Conservation (phyloP, 108 stramenopile species). For the Fragilaria crotonensis region DNA sequence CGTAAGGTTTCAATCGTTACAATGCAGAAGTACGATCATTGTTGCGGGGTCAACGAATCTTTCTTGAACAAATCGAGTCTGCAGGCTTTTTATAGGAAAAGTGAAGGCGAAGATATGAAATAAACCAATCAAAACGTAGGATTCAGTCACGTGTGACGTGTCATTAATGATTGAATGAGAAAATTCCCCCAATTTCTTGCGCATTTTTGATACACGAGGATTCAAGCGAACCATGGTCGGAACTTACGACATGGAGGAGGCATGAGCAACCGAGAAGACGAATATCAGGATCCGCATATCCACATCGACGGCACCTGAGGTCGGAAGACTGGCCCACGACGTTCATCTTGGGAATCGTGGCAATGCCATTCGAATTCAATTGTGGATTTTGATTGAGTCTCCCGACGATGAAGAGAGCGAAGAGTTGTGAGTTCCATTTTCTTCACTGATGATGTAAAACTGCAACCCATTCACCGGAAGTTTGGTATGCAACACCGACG, state of each 20-base stretch:
- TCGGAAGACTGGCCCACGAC: too few species aligned
- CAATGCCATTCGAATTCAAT: too few species aligned
- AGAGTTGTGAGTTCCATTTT: too few species aligned
- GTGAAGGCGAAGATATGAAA: neutral
- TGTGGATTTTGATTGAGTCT: too few species aligned
- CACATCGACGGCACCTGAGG: constrained; percentile 35
- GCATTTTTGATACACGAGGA: neutral
- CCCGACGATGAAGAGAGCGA: too few species aligned
- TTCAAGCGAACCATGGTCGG: neutral
- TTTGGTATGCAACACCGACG: too few species aligned
- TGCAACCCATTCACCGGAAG: too few species aligned
- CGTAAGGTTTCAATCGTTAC: too few species aligned
- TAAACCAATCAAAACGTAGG: neutral
- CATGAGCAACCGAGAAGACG: constrained; percentile 52
- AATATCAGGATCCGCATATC: constrained; percentile 32
- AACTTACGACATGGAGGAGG: constrained; percentile 60
- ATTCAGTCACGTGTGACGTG: neutral
- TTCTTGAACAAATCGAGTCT: neutral
- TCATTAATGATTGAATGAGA: neutral
- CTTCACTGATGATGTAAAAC: too few species aligned
- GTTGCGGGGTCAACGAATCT: too few species aligned
- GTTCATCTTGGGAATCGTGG: too few species aligned
- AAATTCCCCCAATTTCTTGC: neutral
- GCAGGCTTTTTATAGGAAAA: neutral
- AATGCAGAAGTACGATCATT: too few species aligned